Evolutionary conservation across 73 alveolate genomes (phyloP).

Genomic region (Paramecium primaurelia): DNA sequence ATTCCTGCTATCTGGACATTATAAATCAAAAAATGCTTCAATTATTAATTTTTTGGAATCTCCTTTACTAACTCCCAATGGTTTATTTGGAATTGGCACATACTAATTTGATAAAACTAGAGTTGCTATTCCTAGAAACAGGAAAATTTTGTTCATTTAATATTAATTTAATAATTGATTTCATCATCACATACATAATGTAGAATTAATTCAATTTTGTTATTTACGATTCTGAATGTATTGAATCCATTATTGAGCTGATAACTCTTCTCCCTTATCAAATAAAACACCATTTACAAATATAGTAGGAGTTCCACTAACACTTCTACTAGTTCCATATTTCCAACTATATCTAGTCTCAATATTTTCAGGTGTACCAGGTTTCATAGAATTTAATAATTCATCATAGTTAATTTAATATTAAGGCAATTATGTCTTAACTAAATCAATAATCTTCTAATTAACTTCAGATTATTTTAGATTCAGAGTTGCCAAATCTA

Average conservation of each 20-base stretch:
- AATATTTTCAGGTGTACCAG: not conserved
- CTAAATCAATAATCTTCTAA: not conserved
- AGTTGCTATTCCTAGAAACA: not conserved
- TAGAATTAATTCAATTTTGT: not conserved
- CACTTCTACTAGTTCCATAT: slow-evolving; percentile 55
- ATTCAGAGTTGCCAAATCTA: slow-evolving; percentile 2
- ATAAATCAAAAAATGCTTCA: slow-evolving; percentile 58
- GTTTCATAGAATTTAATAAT: not conserved
- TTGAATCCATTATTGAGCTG: not conserved
- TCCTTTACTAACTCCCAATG: slow-evolving; percentile 35
- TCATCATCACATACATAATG: slow-evolving; percentile 35
- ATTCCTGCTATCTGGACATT: slow-evolving; percentile 51
- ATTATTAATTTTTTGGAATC: not conserved
- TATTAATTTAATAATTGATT: not conserved
- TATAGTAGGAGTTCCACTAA: slow-evolving; percentile 57
- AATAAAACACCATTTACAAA: slow-evolving; percentile 48
- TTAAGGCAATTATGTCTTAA: not conserved
- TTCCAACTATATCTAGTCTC: slow-evolving; percentile 56
- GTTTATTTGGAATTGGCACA: slow-evolving; percentile 59
- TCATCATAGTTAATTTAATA: not conserved
- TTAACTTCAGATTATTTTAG: not conserved
- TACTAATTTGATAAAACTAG: slow-evolving; percentile 28
- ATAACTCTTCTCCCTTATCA: slow-evolving; percentile 48
- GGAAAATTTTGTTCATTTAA: not conserved
- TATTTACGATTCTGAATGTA: not conserved